phyloP scores from a whole-genome alignment of 1,139 yeast genomes.

The Yamadazyma siamensis region DNA sequence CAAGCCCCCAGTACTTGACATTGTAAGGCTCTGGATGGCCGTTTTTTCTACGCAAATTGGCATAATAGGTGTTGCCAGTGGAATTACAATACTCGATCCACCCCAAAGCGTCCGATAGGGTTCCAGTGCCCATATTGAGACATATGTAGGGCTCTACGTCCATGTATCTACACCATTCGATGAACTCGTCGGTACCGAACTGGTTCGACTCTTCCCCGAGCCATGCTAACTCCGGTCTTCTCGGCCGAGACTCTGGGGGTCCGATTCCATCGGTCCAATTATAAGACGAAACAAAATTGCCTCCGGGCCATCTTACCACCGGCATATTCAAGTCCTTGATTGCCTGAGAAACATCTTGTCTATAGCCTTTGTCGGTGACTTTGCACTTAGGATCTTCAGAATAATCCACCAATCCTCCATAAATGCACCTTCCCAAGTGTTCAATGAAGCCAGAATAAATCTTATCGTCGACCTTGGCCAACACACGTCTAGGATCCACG shows the following conservation, averaged over 20 bases:
- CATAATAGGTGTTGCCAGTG: conserved; percentile 23
- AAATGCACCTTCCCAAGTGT: conserved; percentile 31
- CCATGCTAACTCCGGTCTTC: conserved; percentile 32
- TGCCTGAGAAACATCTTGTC: conserved; percentile 25
- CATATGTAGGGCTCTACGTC: conserved; percentile 27
- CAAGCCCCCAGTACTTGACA: conserved; percentile 32
- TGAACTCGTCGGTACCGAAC: conserved; percentile 31
- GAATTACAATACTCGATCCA: conserved; percentile 33
- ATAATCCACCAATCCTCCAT: conserved; percentile 31
- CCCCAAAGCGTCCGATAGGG: conserved; percentile 28
- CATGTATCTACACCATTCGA: conserved; percentile 27
- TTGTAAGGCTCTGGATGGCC: conserved; percentile 29
- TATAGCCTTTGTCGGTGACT: conserved; percentile 21
- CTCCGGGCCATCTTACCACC: conserved; percentile 32
- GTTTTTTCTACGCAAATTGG: conserved; percentile 22
- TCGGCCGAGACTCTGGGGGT: conserved; percentile 23
- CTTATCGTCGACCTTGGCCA: conserved; percentile 19
- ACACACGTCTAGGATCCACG: conserved; percentile 11
- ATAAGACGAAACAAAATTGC: conserved; percentile 28
- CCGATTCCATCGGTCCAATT: conserved; percentile 34
- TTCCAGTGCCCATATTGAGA: conserved; percentile 33
- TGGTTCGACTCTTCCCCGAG: conserved; percentile 23
- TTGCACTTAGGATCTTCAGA: conserved; percentile 13
- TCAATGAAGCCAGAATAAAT: conserved; percentile 30
- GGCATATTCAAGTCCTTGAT: conserved; percentile 26